A percentile compares a stretch with the other conserved stretches of the same genome.
Evolutionary conservation across 2,329 filamentous ascomycete genomes (phyloP).

Genomic region (Sarocladium kiliense): DNA sequence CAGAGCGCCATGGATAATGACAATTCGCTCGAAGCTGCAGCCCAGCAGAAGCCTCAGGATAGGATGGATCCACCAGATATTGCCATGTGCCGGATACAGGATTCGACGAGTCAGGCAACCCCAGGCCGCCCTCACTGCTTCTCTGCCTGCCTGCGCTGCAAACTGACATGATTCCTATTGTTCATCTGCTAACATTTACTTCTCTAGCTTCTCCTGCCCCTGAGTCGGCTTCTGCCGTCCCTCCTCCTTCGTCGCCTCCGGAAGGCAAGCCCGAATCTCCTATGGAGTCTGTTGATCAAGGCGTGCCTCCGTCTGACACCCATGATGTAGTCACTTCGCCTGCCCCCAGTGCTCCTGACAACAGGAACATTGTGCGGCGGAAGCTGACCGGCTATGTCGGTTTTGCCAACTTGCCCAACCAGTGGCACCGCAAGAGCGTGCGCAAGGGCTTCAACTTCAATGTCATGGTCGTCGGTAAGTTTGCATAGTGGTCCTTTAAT

Average conservation of each 20-base stretch:
- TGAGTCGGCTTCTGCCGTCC: constrained; percentile 29
- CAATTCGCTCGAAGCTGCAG: background rate
- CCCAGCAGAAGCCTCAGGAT: background rate
- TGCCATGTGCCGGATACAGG: background rate
- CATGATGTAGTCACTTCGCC: constrained; percentile 26
- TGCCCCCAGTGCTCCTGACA: constrained; percentile 54
- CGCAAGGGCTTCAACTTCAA: constrained; percentile 99
- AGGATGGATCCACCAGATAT: background rate
- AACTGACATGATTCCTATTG: background rate
- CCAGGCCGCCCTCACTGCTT: background rate
- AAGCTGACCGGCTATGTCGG: constrained; percentile 98
- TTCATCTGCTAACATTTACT: constrained; percentile 28
- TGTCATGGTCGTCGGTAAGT: constrained; percentile 99
- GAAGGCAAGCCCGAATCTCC: constrained; percentile 29
- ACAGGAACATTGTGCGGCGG: constrained; percentile 93
- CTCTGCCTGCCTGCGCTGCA: constrained; percentile 13
- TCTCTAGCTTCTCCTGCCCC: constrained; percentile 37
- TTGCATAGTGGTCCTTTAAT: background rate
- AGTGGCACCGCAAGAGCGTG: constrained; percentile 99
- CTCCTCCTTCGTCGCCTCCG: constrained; percentile 35
- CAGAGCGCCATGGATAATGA: background rate
- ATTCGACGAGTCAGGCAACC: constrained; percentile 6
- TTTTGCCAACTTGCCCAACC: constrained; percentile 97
- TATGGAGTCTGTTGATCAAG: constrained; percentile 20
- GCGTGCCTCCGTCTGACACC: constrained; percentile 31